Evolutionary conservation across 768 basidiomycete genomes (phyloP), one percentile per base, ranked within the genome.

Genomic region (Sarcomyxa edulis): DNA sequence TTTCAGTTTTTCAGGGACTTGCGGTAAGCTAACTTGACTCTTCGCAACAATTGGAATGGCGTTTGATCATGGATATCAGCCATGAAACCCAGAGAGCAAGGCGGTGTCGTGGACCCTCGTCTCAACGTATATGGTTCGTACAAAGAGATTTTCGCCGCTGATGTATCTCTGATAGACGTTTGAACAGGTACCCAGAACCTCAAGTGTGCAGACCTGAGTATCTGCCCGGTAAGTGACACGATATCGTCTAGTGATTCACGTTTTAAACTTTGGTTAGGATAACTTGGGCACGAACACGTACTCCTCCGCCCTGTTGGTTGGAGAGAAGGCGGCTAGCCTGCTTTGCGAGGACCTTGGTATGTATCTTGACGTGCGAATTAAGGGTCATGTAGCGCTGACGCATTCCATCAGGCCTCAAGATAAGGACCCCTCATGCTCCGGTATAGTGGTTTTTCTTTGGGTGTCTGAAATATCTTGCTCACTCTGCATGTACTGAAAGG

Each of bases 251-350:
- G 9, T 11, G 18, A 22, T 27, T 18, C 16, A 39, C 16, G 15
- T 20, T n/a, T n/a, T 20, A 18, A 21, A 36, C 2, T 20, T n/a
- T n/a, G 35, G 12, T 45, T 39, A 78, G 76, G 80, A 81, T 48
- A 84, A 84, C 58, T 58, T 82, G 47, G 80, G 79, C 43, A 81
- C 81, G 29, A 81, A 81, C 66, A 83, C 80, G 5, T 82, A 83
- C 62, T 82, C 79, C 22, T 78, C 79, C 40, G 82, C 81, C 11
- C 58, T 84, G 45, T 55, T 82, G 22, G 76, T 82, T 26, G 80
- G 81, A 21, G 81, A 84, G 67, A 83, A 83, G 61, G 80, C 76
- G 22, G 79, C 78, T 10, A 61, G 67, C 47, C 54, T 84, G 29
- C 53, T 84, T 27, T 67, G 70, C 6, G 76, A 80, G 59, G 81